Base-by-base conservation (phyloP, 306 rosid genomes). In the Oemleria cerasiformis region DNA sequence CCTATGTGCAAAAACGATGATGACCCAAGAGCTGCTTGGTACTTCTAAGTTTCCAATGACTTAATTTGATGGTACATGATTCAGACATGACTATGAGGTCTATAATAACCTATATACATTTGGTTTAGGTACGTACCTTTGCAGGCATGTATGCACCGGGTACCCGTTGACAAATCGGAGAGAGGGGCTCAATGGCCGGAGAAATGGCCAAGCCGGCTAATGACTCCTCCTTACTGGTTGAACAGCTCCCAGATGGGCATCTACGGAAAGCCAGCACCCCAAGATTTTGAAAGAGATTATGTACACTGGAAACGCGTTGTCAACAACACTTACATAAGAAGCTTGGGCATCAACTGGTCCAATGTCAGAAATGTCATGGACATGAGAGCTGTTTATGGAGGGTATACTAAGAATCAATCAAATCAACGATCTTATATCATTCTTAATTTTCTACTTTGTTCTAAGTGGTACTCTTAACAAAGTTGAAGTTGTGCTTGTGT, bases 21-120 rank as follows among this genome's bases (percentile, higher is more conserved):
- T 41, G 98, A 90, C 71, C 88, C 98, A 1, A 93, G 90, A 63
- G 98, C 97, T 23, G 97, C 97, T 39, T 91, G 99, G 99, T 95
- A 19, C 17, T 30, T 30, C 1, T 10, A 50, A 20, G 3, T 48
- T 50, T 48, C 45, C 36, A 5, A 25, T 11, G 12, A 25, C 8
- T 6, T 12, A 11, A 19, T 63, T 34, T 34, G 15, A 6, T 1
- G 15, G 64, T 34, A 10, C 40, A 40, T 16, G 9, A 40, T 63
- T 23, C 5, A 15, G 34, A 30, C 64, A 7, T 30, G 43, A 59
- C 12, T 3, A 5, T 1, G 40, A 38, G 25, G 23, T 23, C 21
- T 21, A 7, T 36, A 43, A 30, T 30, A 30, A 30, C 36, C 36
- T n/a, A 20, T 45, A 50, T 16, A 1, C 20, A 51, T 70, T 67